phyloP scores from a whole-genome alignment of 805 yeast genomes.

The Candida sithepensis region DNA sequence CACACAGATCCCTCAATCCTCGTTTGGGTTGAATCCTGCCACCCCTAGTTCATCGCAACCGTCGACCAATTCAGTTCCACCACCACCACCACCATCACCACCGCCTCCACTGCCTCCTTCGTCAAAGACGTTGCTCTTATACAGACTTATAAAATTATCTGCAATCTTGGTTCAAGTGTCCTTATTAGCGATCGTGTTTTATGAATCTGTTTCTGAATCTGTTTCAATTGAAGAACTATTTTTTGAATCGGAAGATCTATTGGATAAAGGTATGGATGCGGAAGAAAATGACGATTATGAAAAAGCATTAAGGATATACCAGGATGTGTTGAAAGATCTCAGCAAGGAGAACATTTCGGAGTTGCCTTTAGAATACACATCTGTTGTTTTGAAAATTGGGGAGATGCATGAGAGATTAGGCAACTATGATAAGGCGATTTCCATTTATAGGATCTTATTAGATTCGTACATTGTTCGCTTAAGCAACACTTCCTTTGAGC shows the following conservation, averaged over 20 bases:
- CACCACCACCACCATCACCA: neutral
- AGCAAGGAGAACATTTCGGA: conserved; percentile 44
- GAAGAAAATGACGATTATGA: conserved; percentile 42
- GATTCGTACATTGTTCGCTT: conserved; percentile 8
- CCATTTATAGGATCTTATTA: conserved; percentile 21
- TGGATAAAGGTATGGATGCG: conserved; percentile 4
- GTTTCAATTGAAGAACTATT: neutral
- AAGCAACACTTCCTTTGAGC: conserved; percentile 3
- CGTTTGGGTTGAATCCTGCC: neutral
- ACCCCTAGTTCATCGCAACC: neutral
- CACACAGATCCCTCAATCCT: neutral
- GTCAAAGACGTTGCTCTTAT: neutral
- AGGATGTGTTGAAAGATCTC: conserved; percentile 60
- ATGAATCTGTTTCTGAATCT: neutral
- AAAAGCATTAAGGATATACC: conserved; percentile 65
- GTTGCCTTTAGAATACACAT: conserved; percentile 64
- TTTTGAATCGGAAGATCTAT: neutral
- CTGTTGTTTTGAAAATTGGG: conserved; percentile 76
- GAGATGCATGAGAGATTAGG: conserved; percentile 64
- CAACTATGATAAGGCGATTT: conserved; percentile 24
- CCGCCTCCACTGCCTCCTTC: neutral
- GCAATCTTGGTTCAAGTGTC: neutral
- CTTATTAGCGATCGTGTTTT: neutral
- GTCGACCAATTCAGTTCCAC: too few species aligned
- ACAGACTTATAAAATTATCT: neutral